Base-by-base conservation (phyloP, 1,284 basidiomycete genomes). In the Calocybe gambosa region DNA sequence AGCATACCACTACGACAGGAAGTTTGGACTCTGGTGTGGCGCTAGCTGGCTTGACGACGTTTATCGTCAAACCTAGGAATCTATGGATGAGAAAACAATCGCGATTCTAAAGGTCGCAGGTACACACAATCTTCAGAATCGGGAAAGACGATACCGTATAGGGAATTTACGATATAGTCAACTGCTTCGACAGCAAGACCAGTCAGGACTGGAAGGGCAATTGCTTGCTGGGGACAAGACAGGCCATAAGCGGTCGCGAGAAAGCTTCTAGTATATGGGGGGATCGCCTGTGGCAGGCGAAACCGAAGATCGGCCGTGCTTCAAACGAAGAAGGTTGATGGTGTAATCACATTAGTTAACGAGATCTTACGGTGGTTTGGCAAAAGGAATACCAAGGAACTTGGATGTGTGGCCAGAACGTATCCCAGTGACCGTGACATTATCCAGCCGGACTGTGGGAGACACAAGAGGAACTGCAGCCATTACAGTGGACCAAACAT, bases 311-410 rank as follows among this genome's bases (percentile, higher is more conserved):
- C 58, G 0, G 71, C 72, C 28, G 67, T 57, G 1, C 73, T 75
- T 20, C 1, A 21, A n/a, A 18, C 7, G 16, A 18, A 37, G 20
- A 16, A 29, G 34, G 29, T 19, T 35, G 13, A 16, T n/a, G 2
- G 9, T 6, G 3, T 28, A 4, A 13, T 12, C 16, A 23, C 16
- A 44, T 26, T 9, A 26, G 25, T 5, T 33, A 42, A 33, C 16
- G 31, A 18, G 10, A 7, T 51, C 60, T 50, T 47, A 72, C 70
- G 71, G 70, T 23, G 70, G 68, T 46, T 63, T 45, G 2, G 77
- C 77, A 47, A 72, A 82, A 0, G 77, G 77, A 25, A 80, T 76
- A 0, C 77, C 76, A 1, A 78, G 57, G 50, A 71, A 79, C 38
- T 68, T 64, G 13, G 61, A 56, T 0, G 69, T 57, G 2, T 47